Evolutionary conservation across 768 basidiomycete genomes (phyloP).

Genomic region (Epithele typhae): DNA sequence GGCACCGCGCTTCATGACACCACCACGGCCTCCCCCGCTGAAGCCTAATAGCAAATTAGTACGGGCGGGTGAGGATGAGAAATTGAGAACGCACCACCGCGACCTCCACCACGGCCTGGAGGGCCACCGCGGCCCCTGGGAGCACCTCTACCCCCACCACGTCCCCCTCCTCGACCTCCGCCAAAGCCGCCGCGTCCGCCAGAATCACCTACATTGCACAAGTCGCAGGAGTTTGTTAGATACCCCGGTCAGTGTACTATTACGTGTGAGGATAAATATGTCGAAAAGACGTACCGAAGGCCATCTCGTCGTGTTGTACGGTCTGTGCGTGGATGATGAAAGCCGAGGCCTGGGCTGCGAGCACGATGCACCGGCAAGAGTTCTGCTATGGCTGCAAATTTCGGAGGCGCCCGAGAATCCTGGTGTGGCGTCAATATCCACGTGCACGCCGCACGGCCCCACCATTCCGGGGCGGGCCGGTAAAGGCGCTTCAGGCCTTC

Average conservation of each 20-base stretch:
- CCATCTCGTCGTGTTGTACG: too few relatives aligned
- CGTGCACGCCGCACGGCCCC: too few relatives aligned
- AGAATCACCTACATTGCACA: slow-evolving; percentile 52
- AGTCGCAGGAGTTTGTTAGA: background rate
- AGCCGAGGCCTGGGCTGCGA: too few relatives aligned
- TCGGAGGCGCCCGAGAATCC: slow-evolving; percentile 2
- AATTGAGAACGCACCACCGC: background rate
- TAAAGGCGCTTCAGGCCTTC: too few relatives aligned
- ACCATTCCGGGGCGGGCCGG: too few relatives aligned
- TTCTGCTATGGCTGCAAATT: slow-evolving; percentile 2
- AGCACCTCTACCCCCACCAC: slow-evolving; percentile 28
- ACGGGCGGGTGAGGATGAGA: background rate
- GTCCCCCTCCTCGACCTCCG: slow-evolving; percentile 27
- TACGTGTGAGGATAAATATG: background rate
- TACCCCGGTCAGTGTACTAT: background rate
- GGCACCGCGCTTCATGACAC: slow-evolving; percentile 23
- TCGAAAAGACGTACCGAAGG: slow-evolving; percentile 25
- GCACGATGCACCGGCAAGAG: slow-evolving; percentile 1
- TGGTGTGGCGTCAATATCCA: too few relatives aligned
- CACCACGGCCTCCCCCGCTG: slow-evolving; percentile 20
- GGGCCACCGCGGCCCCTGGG: slow-evolving; percentile 12
- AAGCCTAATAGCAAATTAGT: too few relatives aligned
- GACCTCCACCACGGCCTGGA: background rate
- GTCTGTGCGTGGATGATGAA: too few relatives aligned
- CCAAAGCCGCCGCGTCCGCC: slow-evolving; percentile 62